These are phyloP conservation scores for Ogataea allantospora DNA, from an alignment of 805 yeast genomes.

Conservation along the genomic window DNA sequence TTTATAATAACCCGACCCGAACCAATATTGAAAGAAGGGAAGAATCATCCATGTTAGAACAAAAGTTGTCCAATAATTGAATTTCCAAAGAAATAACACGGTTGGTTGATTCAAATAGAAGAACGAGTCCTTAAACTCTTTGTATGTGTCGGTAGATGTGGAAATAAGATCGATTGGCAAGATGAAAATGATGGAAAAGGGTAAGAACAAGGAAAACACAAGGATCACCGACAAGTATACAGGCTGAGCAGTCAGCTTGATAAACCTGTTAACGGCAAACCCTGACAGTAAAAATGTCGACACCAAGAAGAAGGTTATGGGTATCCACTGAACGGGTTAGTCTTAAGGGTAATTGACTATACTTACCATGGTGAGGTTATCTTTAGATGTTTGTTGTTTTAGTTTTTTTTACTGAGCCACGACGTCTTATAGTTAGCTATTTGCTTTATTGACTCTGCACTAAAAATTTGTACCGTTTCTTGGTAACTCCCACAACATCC, in stretches of 20 bases:
- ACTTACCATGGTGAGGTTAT: constrained; percentile 9
- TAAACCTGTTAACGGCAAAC: constrained; percentile 36
- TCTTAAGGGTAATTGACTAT: background rate
- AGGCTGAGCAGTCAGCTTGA: constrained; percentile 37
- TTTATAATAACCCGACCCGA: constrained; percentile 64
- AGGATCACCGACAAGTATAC: constrained; percentile 46
- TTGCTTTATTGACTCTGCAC: constrained; percentile 22
- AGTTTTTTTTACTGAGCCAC: constrained; percentile 5
- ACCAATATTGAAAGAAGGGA: constrained; percentile 72
- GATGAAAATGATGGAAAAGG: constrained; percentile 69
- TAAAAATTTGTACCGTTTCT: constrained; percentile 65
- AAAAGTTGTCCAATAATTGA: constrained; percentile 79
- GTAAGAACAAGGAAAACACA: constrained; percentile 64
- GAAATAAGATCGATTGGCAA: constrained; percentile 75
- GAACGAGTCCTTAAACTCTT: constrained; percentile 28
- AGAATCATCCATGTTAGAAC: constrained; percentile 73
- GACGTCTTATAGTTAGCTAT: background rate
- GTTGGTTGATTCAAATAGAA: constrained; percentile 46
- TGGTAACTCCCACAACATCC: constrained; percentile 67
- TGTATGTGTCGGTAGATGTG: constrained; percentile 37
- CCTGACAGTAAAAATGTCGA: constrained; percentile 33
- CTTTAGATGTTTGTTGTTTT: constrained; percentile 2
- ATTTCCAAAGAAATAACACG: constrained; percentile 64
- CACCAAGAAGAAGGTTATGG: constrained; percentile 24
- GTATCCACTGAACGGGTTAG: constrained; percentile 23